phyloP scores from a whole-genome alignment of 352 stramenopile genomes.

The Globisporangium rhizosaccharum region DNA sequence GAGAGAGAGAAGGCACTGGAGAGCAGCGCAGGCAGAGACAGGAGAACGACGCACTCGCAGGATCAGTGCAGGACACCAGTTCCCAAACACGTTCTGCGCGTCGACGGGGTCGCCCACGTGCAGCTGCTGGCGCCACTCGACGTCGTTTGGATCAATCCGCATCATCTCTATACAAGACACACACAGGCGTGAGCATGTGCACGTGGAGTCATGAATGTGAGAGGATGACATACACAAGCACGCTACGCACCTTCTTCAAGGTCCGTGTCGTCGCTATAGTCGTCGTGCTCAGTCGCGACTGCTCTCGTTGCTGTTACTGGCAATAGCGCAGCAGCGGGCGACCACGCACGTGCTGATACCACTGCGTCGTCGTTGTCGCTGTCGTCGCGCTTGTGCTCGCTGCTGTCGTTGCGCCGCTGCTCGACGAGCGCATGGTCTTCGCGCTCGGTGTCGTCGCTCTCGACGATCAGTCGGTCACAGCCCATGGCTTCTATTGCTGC shows the following conservation, averaged over 20 bases:
- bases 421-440: conserved; percentile 5
- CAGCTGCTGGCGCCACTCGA: conserved; percentile 70
- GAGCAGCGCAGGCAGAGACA: background rate
- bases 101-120: conserved; percentile 60
- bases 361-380: conserved; percentile 10
- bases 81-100: conserved; percentile 78
- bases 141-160: conserved; percentile 60
- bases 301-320: background rate
- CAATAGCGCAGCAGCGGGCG: background rate
- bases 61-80: conserved; percentile 71
- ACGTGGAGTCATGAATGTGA: background rate
- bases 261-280: conserved; percentile 58
- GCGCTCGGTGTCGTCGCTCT: conserved; percentile 9
- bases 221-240: background rate
- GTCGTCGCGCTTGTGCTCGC: conserved; percentile 14
- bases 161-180: conserved; percentile 60
- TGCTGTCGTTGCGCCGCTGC: background rate
- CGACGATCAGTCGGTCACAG: conserved; percentile 43
- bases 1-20: background rate
- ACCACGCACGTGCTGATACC: background rate
- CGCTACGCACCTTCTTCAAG: conserved; percentile 60
- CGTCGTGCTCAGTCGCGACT: background rate
- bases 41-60: conserved; percentile 21
- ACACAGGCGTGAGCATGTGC: background rate
- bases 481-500: conserved; percentile 32